Conservation (phyloP, 345 rosid genomes). For the Populus tremula region DNA sequence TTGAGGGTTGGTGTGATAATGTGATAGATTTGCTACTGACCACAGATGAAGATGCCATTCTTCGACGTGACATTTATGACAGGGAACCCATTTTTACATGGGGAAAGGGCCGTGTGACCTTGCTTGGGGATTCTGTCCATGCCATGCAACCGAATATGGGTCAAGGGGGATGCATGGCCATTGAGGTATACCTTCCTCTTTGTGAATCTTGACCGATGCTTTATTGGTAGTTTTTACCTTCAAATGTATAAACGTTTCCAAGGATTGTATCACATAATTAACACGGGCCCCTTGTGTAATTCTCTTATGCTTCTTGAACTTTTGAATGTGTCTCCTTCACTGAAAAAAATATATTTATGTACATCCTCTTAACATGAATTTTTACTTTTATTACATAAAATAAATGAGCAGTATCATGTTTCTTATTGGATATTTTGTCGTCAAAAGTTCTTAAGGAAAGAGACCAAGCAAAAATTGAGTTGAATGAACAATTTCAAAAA, state of each 20-base stretch:
- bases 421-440: neutral
- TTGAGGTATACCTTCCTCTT: conserved; percentile 57
- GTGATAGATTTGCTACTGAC: conserved; percentile 68
- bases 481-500: conserved; percentile 2
- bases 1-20: conserved; percentile 91
- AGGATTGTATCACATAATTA: neutral
- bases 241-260: neutral
- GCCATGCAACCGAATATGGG: conserved; percentile 98
- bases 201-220: neutral
- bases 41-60: conserved; percentile 74
- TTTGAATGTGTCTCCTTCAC: neutral
- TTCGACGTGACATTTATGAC: conserved; percentile 89
- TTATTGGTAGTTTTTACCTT: neutral
- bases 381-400: neutral
- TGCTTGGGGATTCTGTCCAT: conserved; percentile 90
- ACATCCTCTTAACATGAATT: neutral
- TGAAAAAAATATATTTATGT: neutral
- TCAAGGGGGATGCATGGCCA: conserved; percentile 98
- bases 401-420: neutral
- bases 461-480: neutral
- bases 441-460: neutral
- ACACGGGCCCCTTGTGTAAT: neutral
- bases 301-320: neutral
- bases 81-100: conserved; percentile 63
- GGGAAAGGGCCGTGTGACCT: conserved; percentile 90